Base-by-base conservation (phyloP, 768 basidiomycete genomes). In the Paxillus rubicundulus region DNA sequence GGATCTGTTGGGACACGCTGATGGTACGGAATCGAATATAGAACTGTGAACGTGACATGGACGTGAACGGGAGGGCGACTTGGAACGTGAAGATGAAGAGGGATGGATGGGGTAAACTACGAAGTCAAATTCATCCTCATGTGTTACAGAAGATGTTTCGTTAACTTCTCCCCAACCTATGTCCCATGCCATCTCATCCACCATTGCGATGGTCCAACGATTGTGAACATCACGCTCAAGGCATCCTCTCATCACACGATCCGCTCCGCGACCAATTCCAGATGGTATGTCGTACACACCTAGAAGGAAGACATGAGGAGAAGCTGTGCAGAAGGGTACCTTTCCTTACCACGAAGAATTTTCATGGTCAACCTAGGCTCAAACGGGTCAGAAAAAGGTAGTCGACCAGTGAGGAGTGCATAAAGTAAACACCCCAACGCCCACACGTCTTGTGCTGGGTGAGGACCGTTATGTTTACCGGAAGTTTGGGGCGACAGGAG, bases 371-470 rank as follows among this genome's bases (percentile, higher is more conserved):
- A 69, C 32, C 96, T 76, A 1, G 93, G 94, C 68, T 99, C 96
- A 62, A 90, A 99, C 0, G 87, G 74, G 69, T 99, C 96, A 32
- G 66, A 72, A 67, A 98, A 98, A 0, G 97, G 97, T 7, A 98
- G 74, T n/a, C 77, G 74, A 3, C 93, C 93, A 0, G 85, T 85
- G 17, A 98, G 77, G 1, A 99, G 75, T 8, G 87, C 84, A 64
- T 93, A 91, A 2, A 99, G 82, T 56, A 97, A 79, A 49, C 94
- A 85, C 0, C 97, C 97, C 2, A 98, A 73, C 0, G 97, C 94
- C 97, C 97, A 99, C 27, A 98, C 85, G 58, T 99, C 97, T 64
- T 94, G 91, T 0, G 89, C 83, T 2, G 93, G 87, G 59, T 82
- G 72, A 8, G 63, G 61, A 21, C 67, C 59, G 21, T 56, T 49